Base-by-base conservation (phyloP, 2,329 filamentous ascomycete genomes). In the Fusarium domesticum region DNA sequence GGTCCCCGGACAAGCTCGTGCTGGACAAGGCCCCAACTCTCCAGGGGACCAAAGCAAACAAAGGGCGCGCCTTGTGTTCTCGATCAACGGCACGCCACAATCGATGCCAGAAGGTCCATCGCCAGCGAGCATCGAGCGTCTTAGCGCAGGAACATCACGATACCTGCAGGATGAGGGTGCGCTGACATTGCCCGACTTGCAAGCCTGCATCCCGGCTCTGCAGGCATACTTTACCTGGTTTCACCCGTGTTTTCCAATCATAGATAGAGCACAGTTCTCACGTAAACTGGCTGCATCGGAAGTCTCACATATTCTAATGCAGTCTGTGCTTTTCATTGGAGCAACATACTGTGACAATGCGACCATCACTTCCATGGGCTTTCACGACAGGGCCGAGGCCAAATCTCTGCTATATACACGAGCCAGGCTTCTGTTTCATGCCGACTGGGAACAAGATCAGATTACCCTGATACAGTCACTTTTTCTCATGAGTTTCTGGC, bases 401-500 rank as follows among this genome's bases (percentile, higher is more conserved):
- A 77, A 78, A 51, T 71, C 67, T 8, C 50, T 70, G 1, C 70
- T 78, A 6, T 79, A 80, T 45, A 72, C 70, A 3, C 61, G 72
- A 2, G 74, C 75, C 0, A 72, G 75, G 45, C 67, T 73, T 12
- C 68, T 80, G 0, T 79, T 76, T 37, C 74, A 80, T 47, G 72
- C 74, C 0, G 76, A 77, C 18, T 75, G 69, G 57, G 76, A 80
- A 53, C 70, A 69, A 14, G 71, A 78, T 32, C 74, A 73, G 33
- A 64, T 76, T 0, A 70, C 67, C 0, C 68, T 77, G 5, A 66
- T 79, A 0, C 75, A 78, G 54, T 68, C 73, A 1, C 53, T 80
- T 2, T 78, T 80, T 50, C 58, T 80, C 20, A 68, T 80, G 64
- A 78, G 76, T 51, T 80, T 77, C 47, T 80, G 76, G 76, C 64